phyloP scores from a whole-genome alignment of 1,139 yeast genomes.

The Candida pseudoviswanathii region DNA sequence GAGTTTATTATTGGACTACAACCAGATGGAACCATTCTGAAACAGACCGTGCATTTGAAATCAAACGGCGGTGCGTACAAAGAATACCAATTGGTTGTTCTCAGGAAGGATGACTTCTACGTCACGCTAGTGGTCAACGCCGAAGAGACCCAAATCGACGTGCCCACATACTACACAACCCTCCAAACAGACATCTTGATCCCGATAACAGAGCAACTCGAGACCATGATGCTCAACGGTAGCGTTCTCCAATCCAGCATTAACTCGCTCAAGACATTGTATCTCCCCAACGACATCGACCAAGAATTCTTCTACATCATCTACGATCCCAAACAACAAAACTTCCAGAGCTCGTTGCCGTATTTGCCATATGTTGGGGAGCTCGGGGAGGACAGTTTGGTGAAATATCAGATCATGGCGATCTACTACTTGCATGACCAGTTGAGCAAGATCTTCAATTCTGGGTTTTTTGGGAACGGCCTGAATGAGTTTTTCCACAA shows the following conservation, averaged over 20 bases:
- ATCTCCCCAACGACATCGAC: slow-evolving; percentile 25
- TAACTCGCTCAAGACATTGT: slow-evolving; percentile 32
- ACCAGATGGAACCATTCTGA: slow-evolving; percentile 20
- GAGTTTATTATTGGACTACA: slow-evolving; percentile 30
- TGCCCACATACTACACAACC: slow-evolving; percentile 24
- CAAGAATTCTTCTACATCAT: slow-evolving; percentile 43
- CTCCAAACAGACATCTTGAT: slow-evolving; percentile 21
- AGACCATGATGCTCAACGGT: slow-evolving; percentile 19
- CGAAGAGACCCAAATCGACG: slow-evolving; percentile 23
- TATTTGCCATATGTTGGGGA: slow-evolving; percentile 27
- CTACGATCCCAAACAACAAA: slow-evolving; percentile 28
- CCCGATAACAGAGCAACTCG: slow-evolving; percentile 29
- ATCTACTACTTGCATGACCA: slow-evolving; percentile 46
- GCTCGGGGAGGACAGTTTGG: neutral
- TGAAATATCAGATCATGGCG: slow-evolving; percentile 25
- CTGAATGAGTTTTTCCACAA: slow-evolving; percentile 45
- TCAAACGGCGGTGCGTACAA: slow-evolving; percentile 15
- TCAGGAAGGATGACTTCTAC: slow-evolving; percentile 24
- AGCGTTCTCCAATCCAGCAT: slow-evolving; percentile 28
- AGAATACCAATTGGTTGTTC: slow-evolving; percentile 39
- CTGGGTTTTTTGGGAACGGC: slow-evolving; percentile 25
- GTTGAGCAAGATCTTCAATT: slow-evolving; percentile 33
- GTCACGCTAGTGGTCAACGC: slow-evolving; percentile 37
- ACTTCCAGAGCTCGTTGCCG: slow-evolving; percentile 43
- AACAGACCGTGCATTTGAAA: slow-evolving; percentile 33